Evolutionary conservation across 371 early-diverging fungal species (phyloP), one percentile per base, ranked within the genome.

Genomic region (Mortierella polycephala): DNA sequence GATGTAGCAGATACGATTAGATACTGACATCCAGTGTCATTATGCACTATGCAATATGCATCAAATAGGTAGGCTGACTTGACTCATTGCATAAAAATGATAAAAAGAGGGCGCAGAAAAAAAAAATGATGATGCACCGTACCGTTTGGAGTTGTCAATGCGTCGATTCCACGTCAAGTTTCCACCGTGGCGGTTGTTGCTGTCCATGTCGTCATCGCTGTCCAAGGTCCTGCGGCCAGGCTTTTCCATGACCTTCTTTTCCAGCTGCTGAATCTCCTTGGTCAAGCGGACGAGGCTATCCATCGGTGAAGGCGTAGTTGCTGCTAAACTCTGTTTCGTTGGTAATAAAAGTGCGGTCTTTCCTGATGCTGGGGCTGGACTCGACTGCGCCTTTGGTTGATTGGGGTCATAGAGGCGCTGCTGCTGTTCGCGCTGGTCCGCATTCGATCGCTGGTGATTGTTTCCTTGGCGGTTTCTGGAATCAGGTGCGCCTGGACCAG

Each of bases 111-210:
- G 30, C 10, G 11, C 10, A 44, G 23, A 37, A 23, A n/a, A 49
- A 37, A 51, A 20, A 50, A 2, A 18, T 13, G 21, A 23, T 14
- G 44, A 42, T 40, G 21, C 0, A 67, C 49, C 60, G 59, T 79
- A 79, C 80, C 70, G 73, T 69, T 79, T 79, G 59, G 80, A 72
- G 62, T 69, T 69, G 37, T 79, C 80, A 6, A 69, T 73, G 57
- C 80, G 80, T 44, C 63, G 69, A 58, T 42, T 65, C 80, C 80
- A 79, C 14, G 45, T 40, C 51, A 66, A 40, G 39, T 56, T 45
- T 18, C 71, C 75, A 30, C 65, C 72, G 10, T 64, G 71, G 41
- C 72, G 63, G 23, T 59, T 50, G 39, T 55, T 39, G 40, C 58
- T 54, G 47, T 60, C 69, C 40, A 45, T 37, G 50, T 66, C 80